A percentile compares a stretch with the other conserved stretches of the same genome.
These are phyloP conservation scores for Ascochyta fabae DNA, from an alignment of 2,329 filamentous ascomycete genomes.

Conservation along the genomic window DNA sequence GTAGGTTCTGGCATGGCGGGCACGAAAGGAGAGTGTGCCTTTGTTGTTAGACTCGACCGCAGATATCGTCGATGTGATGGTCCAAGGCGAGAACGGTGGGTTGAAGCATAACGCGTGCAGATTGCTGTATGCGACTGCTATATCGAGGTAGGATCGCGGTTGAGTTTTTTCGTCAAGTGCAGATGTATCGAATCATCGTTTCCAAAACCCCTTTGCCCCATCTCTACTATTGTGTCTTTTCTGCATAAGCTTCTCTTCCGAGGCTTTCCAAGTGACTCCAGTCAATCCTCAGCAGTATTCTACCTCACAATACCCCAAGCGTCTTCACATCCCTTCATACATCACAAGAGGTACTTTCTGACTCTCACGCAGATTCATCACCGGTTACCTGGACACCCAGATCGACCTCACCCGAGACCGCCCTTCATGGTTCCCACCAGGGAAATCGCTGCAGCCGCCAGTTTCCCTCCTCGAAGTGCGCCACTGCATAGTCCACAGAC, in stretches of 20 bases:
- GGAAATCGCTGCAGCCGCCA: slow-evolving; percentile 46
- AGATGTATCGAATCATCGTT: no score
- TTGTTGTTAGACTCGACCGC: slow-evolving; percentile 82
- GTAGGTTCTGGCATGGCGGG: slow-evolving; percentile 45
- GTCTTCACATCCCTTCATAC: background rate
- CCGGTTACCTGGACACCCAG: slow-evolving; percentile 75
- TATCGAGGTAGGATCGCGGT: slow-evolving; percentile 65
- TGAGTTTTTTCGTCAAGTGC: background rate
- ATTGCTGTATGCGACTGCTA: slow-evolving; percentile 75
- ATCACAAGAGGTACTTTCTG: background rate
- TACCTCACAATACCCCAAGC: background rate
- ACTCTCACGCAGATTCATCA: slow-evolving; percentile 68
- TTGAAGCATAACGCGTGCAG: slow-evolving; percentile 66
- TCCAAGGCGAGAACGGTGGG: slow-evolving; percentile 63
- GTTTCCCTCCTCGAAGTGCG: slow-evolving; percentile 85
- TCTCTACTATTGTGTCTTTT: no score
- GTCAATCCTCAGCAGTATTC: background rate
- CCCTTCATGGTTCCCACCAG: slow-evolving; percentile 34
- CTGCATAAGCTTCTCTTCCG: no score
- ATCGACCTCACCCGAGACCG: slow-evolving; percentile 39
- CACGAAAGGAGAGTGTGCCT: slow-evolving; percentile 58
- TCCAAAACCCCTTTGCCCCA: no score
- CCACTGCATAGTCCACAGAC: slow-evolving; percentile 89
- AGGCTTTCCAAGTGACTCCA: no score
- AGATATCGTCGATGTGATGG: slow-evolving; percentile 70